Evolutionary conservation across 352 stramenopile species (phyloP).

Genomic region (Thalassiosira ordinaria): DNA sequence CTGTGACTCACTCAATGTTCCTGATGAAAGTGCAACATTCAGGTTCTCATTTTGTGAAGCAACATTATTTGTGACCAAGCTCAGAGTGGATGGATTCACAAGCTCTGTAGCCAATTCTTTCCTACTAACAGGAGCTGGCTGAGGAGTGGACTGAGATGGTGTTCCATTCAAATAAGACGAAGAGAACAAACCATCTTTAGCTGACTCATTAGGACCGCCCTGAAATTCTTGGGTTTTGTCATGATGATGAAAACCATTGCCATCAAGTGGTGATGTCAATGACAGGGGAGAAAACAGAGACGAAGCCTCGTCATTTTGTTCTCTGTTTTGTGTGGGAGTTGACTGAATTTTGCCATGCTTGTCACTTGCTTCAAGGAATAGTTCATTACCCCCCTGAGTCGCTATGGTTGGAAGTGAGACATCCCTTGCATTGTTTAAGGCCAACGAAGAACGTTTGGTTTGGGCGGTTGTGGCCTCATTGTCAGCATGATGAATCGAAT

Average conservation of each 20-base stretch:
- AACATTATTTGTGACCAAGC: constrained; percentile 9
- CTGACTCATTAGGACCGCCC: neutral
- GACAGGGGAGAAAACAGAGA: constrained; percentile 36
- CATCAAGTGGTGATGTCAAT: constrained; percentile 32
- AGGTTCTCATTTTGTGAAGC: constrained; percentile 5
- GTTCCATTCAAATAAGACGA: constrained; percentile 10
- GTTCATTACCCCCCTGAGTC: neutral
- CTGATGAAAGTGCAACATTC: neutral
- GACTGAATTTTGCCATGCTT: neutral
- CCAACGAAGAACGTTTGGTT: neutral
- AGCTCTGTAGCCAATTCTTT: neutral
- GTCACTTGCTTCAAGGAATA: neutral
- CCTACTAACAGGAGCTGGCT: neutral
- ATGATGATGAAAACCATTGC: constrained; percentile 17
- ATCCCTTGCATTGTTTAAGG: neutral
- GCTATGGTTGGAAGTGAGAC: neutral
- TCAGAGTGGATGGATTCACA: constrained; percentile 8
- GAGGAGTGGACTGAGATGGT: neutral
- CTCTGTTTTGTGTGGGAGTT: constrained; percentile 27
- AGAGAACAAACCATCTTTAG: constrained; percentile 2
- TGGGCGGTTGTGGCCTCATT: neutral
- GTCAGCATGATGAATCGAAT: neutral
- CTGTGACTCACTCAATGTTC: constrained; percentile 4
- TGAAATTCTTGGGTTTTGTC: neutral
- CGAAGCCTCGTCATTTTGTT: constrained; percentile 12